phyloP scores from a whole-genome alignment of 768 basidiomycete genomes.

The Gelatoporia subvermispora region DNA sequence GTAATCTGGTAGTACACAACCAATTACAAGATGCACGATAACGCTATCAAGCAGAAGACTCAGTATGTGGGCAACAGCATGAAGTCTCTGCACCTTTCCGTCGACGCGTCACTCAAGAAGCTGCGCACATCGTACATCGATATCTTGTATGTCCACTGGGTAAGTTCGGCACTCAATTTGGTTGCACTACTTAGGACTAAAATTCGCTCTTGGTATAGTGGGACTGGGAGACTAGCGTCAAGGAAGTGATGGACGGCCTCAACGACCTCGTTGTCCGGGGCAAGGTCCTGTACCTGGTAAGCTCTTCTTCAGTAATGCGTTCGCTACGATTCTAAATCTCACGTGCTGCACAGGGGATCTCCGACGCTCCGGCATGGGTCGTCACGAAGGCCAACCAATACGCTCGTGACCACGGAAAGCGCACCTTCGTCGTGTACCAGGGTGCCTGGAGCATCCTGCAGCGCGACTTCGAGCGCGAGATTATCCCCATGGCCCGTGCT shows the following conservation, averaged over 20 bases:
- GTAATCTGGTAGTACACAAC: conserved; percentile 20
- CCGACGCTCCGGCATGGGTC: conserved; percentile 29
- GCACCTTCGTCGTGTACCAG: conserved; percentile 40
- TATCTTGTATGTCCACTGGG: conserved; percentile 50
- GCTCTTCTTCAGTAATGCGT: background rate
- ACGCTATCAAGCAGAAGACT: conserved; percentile 24
- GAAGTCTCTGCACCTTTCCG: conserved; percentile 28
- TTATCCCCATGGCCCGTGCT: conserved; percentile 29
- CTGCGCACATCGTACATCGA: conserved; percentile 56
- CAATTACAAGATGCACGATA: conserved; percentile 13
- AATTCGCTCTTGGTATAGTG: conserved; percentile 41
- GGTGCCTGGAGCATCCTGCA: conserved; percentile 25
- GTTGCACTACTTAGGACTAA: conserved; percentile 32
- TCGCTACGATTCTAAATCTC: background rate
- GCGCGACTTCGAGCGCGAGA: conserved; percentile 40
- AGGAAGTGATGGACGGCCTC: conserved; percentile 38
- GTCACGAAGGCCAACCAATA: conserved; percentile 36
- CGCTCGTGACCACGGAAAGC: conserved; percentile 27
- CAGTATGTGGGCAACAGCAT: conserved; percentile 40
- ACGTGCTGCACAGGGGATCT: conserved; percentile 9
- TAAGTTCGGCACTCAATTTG: conserved; percentile 30
- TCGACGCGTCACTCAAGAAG: conserved; percentile 37
- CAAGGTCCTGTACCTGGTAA: conserved; percentile 32
- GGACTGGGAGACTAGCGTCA: conserved; percentile 37
- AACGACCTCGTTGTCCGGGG: conserved; percentile 34